Evolutionary conservation across 228 moss, liverwort and hornwort genomes (phyloP), one percentile per base, ranked within the genome.

Genomic region (Sphagnum fallax): DNA sequence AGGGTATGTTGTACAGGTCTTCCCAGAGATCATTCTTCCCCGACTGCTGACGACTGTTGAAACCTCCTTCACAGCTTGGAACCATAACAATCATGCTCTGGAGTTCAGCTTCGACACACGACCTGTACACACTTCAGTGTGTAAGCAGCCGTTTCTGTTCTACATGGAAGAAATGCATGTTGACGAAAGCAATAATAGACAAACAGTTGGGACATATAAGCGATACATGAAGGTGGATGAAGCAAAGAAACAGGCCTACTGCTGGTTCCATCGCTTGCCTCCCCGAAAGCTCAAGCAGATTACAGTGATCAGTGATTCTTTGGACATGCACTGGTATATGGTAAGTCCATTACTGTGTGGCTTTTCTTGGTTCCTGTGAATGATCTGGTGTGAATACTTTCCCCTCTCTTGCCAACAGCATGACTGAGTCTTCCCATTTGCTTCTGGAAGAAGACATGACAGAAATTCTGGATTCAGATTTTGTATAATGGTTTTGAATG

Each of bases 51-150:
- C 84, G 49, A 80, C 87, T 53, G 85, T 91, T 14, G 84, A 93
- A 77, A 81, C 89, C 7, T 93, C 93, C 10, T 93, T 98, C 59
- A 80, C 87, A 49, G 97, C 97, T 4, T 98, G 97, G 97, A 93
- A 89, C 69, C 76, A 69, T 16, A 73, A 78, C 8, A 89, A 75
- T 6, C 79, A 83, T 53, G 74, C 81, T n/a, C 55, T 90, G 6
- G 93, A 98, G 75, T 98, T 91, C 63, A 71, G 89, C 12, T 91
- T 98, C 65, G 97, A 98, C 72, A 90, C 93, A 4, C 88, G 97
- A 60, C 82, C 90, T 12, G 80, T 71, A 51, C 78, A 71, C 0
- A 68, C 69, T 1, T 90, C 93, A 12, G 84, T 89, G 49, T 98
- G 97, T 73, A 88, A 74, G 58, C 83, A 86, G 48, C 97, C 97